Evolutionary conservation across 768 basidiomycete species (phyloP), one percentile per base, ranked within the genome.

Genomic region (Gyrodon lividus): DNA sequence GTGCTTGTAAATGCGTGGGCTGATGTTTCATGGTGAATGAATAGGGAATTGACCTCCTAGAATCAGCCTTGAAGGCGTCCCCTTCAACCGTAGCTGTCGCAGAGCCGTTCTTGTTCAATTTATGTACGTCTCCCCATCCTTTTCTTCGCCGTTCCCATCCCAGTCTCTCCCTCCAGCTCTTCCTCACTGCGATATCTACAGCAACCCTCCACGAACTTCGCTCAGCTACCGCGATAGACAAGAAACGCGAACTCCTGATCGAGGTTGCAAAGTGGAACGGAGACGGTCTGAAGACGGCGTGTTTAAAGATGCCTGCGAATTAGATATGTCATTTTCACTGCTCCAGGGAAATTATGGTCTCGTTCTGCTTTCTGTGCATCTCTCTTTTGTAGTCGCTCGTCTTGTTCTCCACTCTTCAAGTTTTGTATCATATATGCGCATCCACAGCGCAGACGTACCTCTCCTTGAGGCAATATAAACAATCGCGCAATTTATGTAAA

Each of bases 231-330:
- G 85, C 87, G 2, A 75, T 81, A 48, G 85, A 88, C 52, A 90
- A 87, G 68, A 93, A 92, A 66, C 81, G 83, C 38, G 80, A 82
- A 20, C 72, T 92, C 28, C 72, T 92, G 24, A 58, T 89, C 13
- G 84, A 90, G 54, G 88, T 89, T 0, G 84, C 89, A 13, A 87
- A 87, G 63, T 92, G 89, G 89, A 88, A 87, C 54, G 90, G 90
- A 3, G 90, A 93, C 66, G 91, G 90, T 0, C 66, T 92, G 59
- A 83, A 78, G 58, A 82, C 85, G 17, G 79, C 81, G 31, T 90
- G 87, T 63, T 70, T 92, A 60, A 92, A 92, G 70, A 81, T 92
- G 81, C 85, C 88, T 20, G 73, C 81, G 17, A 83, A 71, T 56
- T 82, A 64, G 67, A 45, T 33, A 20, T 35, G 23, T 24, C 26